Evolutionary conservation across 1,284 basidiomycete species (phyloP).

Genomic region (Albatrellus sp.): DNA sequence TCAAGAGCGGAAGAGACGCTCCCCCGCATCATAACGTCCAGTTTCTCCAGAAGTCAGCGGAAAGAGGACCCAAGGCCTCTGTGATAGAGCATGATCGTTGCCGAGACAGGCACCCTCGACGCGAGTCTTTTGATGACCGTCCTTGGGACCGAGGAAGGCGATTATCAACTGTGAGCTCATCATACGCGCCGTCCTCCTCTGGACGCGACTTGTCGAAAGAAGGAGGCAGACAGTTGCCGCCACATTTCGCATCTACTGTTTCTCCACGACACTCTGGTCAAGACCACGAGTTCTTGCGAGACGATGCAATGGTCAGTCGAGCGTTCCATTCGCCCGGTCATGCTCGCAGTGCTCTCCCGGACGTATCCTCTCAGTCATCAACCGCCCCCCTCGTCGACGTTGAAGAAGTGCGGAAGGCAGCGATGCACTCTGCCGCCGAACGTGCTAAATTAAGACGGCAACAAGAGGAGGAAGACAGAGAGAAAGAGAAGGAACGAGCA

Average conservation of each 20-base stretch:
- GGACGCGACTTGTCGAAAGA: conserved; percentile 13
- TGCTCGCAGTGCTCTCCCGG: conserved; percentile 7
- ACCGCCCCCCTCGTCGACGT: conserved; percentile 38
- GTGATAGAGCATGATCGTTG: conserved; percentile 7
- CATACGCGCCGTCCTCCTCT: conserved; percentile 5
- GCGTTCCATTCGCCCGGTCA: conserved; percentile 10
- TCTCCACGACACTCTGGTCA: conserved; percentile 7
- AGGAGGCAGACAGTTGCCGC: conserved; percentile 25
- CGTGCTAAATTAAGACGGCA: conserved; percentile 70
- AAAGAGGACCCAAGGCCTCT: conserved; percentile 7
- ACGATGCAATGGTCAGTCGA: conserved; percentile 1
- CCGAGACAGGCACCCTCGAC: conserved; percentile 15
- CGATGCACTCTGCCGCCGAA: conserved; percentile 87
- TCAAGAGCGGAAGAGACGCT: conserved; percentile 30
- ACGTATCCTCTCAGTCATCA: conserved; percentile 22
- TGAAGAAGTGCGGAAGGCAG: conserved; percentile 64
- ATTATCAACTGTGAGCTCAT: conserved; percentile 14
- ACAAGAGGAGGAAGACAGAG: conserved; percentile 79
- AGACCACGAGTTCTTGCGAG: conserved; percentile 7
- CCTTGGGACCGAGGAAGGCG: conserved; percentile 25
- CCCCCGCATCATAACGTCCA: conserved; percentile 33
- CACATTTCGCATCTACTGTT: conserved; percentile 17
- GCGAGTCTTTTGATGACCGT: conserved; percentile 13
- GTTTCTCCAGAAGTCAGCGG: conserved; percentile 33
- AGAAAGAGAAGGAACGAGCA: conserved; percentile 76